A percentile compares a stretch with the other conserved stretches of the same genome.
Conservation (phyloP, 352 stramenopile genomes). For the Phytophthora megakarya region DNA sequence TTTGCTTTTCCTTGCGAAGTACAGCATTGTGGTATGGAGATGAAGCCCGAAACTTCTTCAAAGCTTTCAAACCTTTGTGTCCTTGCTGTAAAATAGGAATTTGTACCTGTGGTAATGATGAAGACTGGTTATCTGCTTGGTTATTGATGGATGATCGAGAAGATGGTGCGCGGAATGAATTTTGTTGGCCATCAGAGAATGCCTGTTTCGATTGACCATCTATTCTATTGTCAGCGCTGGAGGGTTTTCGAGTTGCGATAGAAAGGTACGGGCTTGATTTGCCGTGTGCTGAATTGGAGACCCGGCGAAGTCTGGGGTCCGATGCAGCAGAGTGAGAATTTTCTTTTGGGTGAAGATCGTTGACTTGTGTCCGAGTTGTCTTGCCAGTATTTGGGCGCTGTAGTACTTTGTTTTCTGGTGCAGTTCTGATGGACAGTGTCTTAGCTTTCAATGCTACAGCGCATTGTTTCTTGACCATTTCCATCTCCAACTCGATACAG, state of each 20-base stretch:
- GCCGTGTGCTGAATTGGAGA: constrained; percentile 36
- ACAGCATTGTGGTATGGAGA: constrained; percentile 60
- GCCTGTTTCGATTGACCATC: constrained; percentile 16
- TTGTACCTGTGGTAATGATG: constrained; percentile 2
- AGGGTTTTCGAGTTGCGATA: constrained; percentile 19
- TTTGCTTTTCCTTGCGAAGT: constrained; percentile 31
- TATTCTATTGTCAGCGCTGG: background rate
- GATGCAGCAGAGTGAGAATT: constrained; percentile 16
- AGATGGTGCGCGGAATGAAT: background rate
- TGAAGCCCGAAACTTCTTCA: constrained; percentile 63
- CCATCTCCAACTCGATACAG: constrained; percentile 63
- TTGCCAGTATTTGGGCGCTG: constrained; percentile 21
- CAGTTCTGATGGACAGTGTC: background rate
- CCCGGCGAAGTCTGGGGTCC: constrained; percentile 22
- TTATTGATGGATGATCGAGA: constrained; percentile 20
- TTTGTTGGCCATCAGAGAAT: constrained; percentile 8
- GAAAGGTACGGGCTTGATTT: constrained; percentile 32
- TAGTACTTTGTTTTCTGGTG: constrained; percentile 3
- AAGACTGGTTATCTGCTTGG: constrained; percentile 17
- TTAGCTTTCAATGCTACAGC: background rate
- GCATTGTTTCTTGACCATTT: constrained; percentile 20
- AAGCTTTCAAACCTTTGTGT: constrained; percentile 64
- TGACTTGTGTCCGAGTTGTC: background rate
- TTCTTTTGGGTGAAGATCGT: background rate
- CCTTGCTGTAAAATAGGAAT: constrained; percentile 64